Percentiles rank a stretch among this genome's conserved stretches.
Evolutionary conservation across 2,329 filamentous ascomycete genomes (phyloP).

Genomic region (Aspergillus arachidicola): DNA sequence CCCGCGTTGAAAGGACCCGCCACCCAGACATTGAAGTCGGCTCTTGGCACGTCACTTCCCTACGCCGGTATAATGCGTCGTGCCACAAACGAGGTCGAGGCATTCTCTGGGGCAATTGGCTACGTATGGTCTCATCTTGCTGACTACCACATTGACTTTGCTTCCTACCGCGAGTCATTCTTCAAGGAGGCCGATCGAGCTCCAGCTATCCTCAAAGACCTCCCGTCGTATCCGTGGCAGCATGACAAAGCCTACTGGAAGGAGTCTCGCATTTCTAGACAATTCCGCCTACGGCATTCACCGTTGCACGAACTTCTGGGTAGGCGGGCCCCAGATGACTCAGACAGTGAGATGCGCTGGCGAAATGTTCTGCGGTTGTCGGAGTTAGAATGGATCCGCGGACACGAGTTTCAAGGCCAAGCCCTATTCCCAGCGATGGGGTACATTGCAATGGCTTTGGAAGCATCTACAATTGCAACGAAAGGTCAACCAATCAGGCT

Average conservation of each 20-base stretch:
- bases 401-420: neutral
- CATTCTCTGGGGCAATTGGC: neutral
- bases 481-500: neutral
- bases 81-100: neutral
- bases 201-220: neutral
- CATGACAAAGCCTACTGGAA: too few relatives aligned
- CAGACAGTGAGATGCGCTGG: neutral
- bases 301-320: neutral
- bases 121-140: neutral
- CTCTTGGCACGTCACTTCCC: neutral
- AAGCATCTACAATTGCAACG: neutral
- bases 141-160: neutral
- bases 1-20: slow-evolving; percentile 27
- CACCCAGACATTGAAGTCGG: neutral
- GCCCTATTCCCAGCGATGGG: neutral
- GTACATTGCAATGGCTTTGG: neutral
- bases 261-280: neutral
- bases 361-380: neutral
- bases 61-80: neutral
- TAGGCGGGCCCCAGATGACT: too few relatives aligned
- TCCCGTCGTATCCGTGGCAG: neutral
- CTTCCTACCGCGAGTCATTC: too few relatives aligned
- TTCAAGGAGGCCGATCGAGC: too few relatives aligned
- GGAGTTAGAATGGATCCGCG: neutral
- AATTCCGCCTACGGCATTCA: neutral